Percentiles rank a stretch among this genome's conserved stretches.
These are phyloP conservation scores for Dendrobium catenatum DNA, from an alignment of 106 monocot species.

Conservation along the genomic window DNA sequence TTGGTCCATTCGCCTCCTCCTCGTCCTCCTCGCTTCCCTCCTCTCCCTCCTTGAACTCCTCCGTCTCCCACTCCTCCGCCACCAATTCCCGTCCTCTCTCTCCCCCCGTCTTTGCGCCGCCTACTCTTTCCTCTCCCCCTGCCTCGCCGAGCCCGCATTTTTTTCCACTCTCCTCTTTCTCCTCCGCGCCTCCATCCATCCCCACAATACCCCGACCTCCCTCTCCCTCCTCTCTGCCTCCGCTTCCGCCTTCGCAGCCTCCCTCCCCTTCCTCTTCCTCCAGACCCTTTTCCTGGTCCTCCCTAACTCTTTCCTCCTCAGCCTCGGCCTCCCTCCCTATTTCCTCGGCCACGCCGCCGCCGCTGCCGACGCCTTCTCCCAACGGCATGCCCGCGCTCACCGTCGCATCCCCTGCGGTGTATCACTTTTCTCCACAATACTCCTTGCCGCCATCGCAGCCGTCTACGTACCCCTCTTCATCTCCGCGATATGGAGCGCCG, in stretches of 20 bases:
- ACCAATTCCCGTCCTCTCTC: neutral
- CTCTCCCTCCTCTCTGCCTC: neutral
- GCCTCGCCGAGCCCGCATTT: constrained; percentile 18
- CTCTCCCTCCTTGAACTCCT: constrained; percentile 5
- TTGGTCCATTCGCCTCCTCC: constrained; percentile 6
- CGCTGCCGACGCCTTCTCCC: neutral
- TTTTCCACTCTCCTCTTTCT: constrained; percentile 21
- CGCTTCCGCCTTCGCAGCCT: neutral
- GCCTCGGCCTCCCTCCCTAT: neutral
- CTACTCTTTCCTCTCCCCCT: constrained; percentile 4
- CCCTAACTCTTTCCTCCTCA: neutral
- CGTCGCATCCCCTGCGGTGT: neutral
- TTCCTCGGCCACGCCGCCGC: neutral
- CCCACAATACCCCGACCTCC: neutral
- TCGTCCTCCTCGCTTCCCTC: constrained; percentile 13
- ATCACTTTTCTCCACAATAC: constrained; percentile 5
- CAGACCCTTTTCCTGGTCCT: neutral
- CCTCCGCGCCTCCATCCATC: constrained; percentile 14
- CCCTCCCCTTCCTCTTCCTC: constrained; percentile 8
- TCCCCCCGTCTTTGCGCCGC: neutral
- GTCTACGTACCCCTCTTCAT: constrained; percentile 17
- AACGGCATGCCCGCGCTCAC: neutral
- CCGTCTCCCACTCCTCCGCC: neutral
- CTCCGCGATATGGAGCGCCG: constrained; percentile 15
- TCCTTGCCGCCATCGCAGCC: constrained; percentile 9